Evolutionary conservation across 176 grass and related monocot genomes (phyloP), one percentile per base, ranked within the genome.

Genomic region (Musa beccarii): DNA sequence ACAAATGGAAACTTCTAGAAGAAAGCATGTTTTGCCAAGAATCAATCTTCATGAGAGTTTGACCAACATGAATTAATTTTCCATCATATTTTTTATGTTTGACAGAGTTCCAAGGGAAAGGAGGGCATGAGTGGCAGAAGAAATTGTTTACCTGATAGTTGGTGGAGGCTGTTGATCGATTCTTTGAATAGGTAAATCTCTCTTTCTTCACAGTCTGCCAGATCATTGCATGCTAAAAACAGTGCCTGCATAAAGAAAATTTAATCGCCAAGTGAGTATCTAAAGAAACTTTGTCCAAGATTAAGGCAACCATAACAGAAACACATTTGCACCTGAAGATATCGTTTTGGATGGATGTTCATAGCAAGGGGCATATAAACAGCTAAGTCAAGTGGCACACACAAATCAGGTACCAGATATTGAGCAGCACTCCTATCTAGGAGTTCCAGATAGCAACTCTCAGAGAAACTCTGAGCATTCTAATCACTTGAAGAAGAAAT

Each of bases 401-500:
- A 11, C 66, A 97, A 75, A 68, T 84, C 90, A 85, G 94, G 90
- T 75, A 97, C 49, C 0, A 93, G 86, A 74, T 11, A 14, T 28
- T 87, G 82, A 21, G 81, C 88, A 11, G 90, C 81, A 72, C 78
- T 82, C 1, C 79, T 77, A 80, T 97, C 84, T 66, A 97, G 79
- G 66, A 85, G 80, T 87, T 91, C 51, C 75, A 97, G 75, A 75
- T 64, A 72, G 80, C 94, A 93, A 85, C 77, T 89, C 79, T 86
- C 67, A 64, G 93, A 82, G 84, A 82, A 93, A 91, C 84, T 93
- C 77, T 79, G 77, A 82, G 86, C 84, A 91, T 90, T 97, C 94
- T 97, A 89, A 89, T 81, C 56, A 53, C 88, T 93, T 85, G 74
- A 79, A 90, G 82, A 88, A 66, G 84, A 54, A 81, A 75, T 15